Evolutionary conservation across 129 eudicot species (phyloP).

Genomic region (Arctium lappa): DNA sequence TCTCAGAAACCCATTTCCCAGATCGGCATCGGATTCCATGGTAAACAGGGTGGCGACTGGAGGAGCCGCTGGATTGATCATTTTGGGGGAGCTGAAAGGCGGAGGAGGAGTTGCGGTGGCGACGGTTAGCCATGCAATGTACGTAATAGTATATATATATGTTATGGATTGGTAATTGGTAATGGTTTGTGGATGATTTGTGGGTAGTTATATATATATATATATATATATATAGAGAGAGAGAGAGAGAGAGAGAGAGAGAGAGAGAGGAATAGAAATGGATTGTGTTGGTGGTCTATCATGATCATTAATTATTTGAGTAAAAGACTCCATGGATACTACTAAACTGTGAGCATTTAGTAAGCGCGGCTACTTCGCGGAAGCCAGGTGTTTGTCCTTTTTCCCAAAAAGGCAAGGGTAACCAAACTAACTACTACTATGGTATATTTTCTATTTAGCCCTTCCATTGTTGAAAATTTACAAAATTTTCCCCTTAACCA

Average conservation of each 20-base stretch:
- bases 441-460: background rate
- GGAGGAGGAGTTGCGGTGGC: slow-evolving; percentile 8
- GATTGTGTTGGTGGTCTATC: no score
- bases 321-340: background rate
- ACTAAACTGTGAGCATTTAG: background rate
- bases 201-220: background rate
- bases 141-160: background rate
- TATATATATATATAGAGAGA: no score
- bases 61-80: slow-evolving; percentile 10
- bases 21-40: slow-evolving; percentile 55
- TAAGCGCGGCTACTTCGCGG: background rate
- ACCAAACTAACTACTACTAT: background rate
- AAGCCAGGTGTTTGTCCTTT: background rate
- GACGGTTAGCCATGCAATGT: slow-evolving; percentile 28
- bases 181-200: background rate
- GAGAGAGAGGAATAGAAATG: no score
- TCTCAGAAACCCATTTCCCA: slow-evolving; percentile 84
- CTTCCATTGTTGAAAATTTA: background rate
- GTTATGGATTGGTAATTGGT: background rate
- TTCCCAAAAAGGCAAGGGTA: background rate
- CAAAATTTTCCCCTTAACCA: background rate
- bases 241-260: no score
- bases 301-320: background rate
- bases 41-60: slow-evolving; percentile 40
- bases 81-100: slow-evolving; percentile 7